Base-by-base conservation (phyloP, 345 rosid genomes). In the Melaleuca alternifolia region DNA sequence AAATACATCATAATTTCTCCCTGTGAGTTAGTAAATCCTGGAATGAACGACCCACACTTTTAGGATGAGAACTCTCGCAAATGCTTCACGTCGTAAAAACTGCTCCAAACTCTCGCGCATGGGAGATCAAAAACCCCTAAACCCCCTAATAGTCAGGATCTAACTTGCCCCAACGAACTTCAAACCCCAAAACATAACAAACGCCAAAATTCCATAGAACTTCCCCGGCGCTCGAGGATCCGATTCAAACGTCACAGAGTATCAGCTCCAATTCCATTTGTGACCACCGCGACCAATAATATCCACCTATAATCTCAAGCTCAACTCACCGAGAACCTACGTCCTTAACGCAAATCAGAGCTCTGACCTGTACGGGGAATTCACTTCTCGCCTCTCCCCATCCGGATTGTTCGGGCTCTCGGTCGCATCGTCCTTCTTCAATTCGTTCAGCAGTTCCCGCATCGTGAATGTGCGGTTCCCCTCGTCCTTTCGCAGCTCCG, bases 401-500 rank as follows among this genome's bases (percentile, higher is more conserved):
- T 54, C 75, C 41, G 87, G 71, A 54, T 77, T 54, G n/a, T 46
- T 56, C 41, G 76, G 54, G 46, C 88, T 87, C 88, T 90, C 91
- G 7, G 91, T 92, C 11, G 90, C 95, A 84, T 93, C 97, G 8
- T 94, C 98, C 88, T 88, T 92, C 89, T 97, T 96, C 87, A 96
- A 88, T 86, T 95, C 98, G 84, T 89, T 93, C 57, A 95, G 96
- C 84, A 97, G 86, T 86, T 97, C 96, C 86, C 99, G 91, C 98
- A 95, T 95, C 46, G 99, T 96, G 91, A 97, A 96, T 11, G 98
- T 92, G 79, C 94, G 92, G 90, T 84, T 94, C 2, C 95, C 98
- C 86, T 94, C 92, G 65, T 92, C 94, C 52, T 92, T 95, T 81
- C 87, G 87, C 23, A 91, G 90, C 86, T 87, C 90, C 75, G 90